Evolutionary conservation across 2,329 filamentous ascomycete species (phyloP), one percentile per base, ranked within the genome.

Genomic region (Reticulascus tulasneorum): DNA sequence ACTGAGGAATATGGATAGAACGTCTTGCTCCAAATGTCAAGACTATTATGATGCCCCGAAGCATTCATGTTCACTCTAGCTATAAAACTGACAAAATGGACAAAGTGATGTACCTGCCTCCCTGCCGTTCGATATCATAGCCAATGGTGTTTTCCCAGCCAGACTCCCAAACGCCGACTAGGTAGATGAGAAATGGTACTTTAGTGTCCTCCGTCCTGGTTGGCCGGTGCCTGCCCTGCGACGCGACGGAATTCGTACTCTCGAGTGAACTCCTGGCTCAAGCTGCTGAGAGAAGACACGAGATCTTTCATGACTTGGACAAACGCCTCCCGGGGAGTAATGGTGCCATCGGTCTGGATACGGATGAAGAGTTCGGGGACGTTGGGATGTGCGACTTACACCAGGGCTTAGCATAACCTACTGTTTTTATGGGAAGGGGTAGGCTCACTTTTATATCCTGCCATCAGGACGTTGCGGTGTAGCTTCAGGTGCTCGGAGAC

Each of bases 211-310:
- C n/a, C n/a, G 51, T 76, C 69, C 45, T 82, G 77, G 16, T 38
- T 38, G 13, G 38, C 38, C n/a, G 41, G 35, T 33, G 77, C 76
- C 16, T 77, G 79, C 28, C 77, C 77, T 41, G 83, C 86, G 75
- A 94, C 91, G 64, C 89, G 90, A 53, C 87, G 82, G 51, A 94
- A 67, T 63, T 94, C 87, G 65, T 82, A 93, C 63, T 97, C 91
- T 55, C 91, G 89, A 15, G 86, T 94, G 60, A 97, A 95, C 56
- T 94, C 87, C 47, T 86, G 80, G 45, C 84, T 84, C 40, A 98
- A 70, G 47, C 81, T 82, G 37, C 83, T 83, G 37, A 95, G 77
- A 47, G 94, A 83, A 40, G 80, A 76, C 45, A 98, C 85, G 29
- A 96, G 73, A 48, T 89, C 83, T 60, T 85, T 80, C 66, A 86